Evolutionary conservation across 371 early-diverging fungal genomes (phyloP).

Genomic region (Rhizopus delemar): DNA sequence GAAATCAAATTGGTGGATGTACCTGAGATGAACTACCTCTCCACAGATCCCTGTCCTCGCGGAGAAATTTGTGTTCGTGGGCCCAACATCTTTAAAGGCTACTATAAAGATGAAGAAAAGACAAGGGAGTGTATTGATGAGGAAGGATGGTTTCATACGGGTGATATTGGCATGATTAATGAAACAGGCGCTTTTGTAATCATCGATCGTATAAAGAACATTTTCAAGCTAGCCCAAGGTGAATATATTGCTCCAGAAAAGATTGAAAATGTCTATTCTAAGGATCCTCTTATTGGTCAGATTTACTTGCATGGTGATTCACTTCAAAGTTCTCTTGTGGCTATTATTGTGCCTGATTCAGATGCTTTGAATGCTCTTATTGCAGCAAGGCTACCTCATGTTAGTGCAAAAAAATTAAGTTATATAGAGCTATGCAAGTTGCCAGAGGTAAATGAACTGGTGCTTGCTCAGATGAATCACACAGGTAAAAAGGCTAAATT

Average conservation of each 20-base stretch:
- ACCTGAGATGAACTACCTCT: conserved; percentile 86
- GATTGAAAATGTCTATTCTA: conserved; percentile 73
- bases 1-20: conserved; percentile 90
- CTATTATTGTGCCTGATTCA: conserved; percentile 83
- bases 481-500: conserved; percentile 51
- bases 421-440: conserved; percentile 49
- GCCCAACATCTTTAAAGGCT: conserved; percentile 73
- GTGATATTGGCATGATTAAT: conserved; percentile 88
- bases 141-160: conserved; percentile 94
- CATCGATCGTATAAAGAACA: conserved; percentile 96
- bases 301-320: conserved; percentile 85
- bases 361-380: conserved; percentile 41
- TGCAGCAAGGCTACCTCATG: conserved; percentile 15
- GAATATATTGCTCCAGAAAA: conserved; percentile 99
- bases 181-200: conserved; percentile 68
- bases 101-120: conserved; percentile 82
- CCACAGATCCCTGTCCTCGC: conserved; percentile 78
- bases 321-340: conserved; percentile 76
- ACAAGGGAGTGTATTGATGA: conserved; percentile 79
- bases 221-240: conserved; percentile 92
- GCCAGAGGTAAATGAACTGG: conserved; percentile 45
- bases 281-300: conserved; percentile 65
- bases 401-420: conserved; percentile 18
- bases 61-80: conserved; percentile 95
- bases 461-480: conserved; percentile 56